These are phyloP conservation scores for Arthrobotrys sinensis DNA, from an alignment of 2,329 filamentous ascomycete genomes.

Conservation along the genomic window DNA sequence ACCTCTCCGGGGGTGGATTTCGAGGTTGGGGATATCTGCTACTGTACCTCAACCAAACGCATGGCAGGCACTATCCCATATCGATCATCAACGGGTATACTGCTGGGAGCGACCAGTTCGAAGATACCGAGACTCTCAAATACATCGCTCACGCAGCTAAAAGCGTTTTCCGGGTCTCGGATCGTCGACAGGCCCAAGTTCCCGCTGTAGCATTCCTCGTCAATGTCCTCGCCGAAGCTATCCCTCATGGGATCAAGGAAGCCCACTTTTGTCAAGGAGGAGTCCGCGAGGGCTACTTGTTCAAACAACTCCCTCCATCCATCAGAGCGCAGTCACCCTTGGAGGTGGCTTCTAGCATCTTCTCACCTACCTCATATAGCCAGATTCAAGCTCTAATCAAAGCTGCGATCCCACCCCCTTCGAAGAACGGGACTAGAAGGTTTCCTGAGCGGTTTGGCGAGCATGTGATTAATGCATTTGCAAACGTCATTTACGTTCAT, in stretches of 20 bases:
- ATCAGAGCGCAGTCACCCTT: constrained; percentile 79
- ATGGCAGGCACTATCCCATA: constrained; percentile 83
- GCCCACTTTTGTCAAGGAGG: constrained; percentile 90
- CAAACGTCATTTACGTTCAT: constrained; percentile 74
- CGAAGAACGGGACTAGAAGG: constrained; percentile 67
- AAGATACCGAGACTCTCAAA: constrained; percentile 52
- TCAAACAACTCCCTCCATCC: constrained; percentile 76
- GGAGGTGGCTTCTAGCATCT: constrained; percentile 73
- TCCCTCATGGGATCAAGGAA: constrained; percentile 77
- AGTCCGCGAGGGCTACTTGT: constrained; percentile 85
- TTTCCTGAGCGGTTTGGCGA: background rate
- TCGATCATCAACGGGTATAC: constrained; percentile 85
- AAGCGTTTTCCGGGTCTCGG: constrained; percentile 80
- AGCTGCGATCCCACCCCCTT: constrained; percentile 69
- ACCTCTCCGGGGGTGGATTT: constrained; percentile 90
- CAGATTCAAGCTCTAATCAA: constrained; percentile 71
- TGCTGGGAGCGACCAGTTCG: constrained; percentile 76
- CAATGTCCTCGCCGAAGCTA: constrained; percentile 78
- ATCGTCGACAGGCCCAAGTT: constrained; percentile 83
- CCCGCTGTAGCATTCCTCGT: constrained; percentile 86
- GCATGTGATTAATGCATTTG: constrained; percentile 72
- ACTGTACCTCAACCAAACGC: constrained; percentile 78
- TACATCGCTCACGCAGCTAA: constrained; percentile 56
- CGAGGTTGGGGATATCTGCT: constrained; percentile 90
- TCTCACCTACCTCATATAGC: constrained; percentile 70